Conservation (phyloP, 192 early-diverging fungal genomes). For the Umbelopsis sp. region DNA sequence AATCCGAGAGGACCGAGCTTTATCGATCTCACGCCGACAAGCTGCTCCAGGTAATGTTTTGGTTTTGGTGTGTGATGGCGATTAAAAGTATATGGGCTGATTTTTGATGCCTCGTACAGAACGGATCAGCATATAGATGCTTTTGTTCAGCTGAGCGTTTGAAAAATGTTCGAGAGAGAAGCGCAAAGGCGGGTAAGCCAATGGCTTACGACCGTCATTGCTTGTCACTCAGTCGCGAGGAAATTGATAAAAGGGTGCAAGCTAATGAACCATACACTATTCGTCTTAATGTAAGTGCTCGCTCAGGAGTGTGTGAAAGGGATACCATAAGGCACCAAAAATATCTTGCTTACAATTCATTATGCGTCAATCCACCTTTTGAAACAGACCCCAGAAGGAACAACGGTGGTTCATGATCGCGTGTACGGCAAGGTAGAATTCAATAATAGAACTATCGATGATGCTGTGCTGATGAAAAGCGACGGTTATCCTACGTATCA, state of each 20-base stretch:
- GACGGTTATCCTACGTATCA: conserved; percentile 95
- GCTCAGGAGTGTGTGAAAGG: not conserved
- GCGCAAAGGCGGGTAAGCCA: conserved; percentile 54
- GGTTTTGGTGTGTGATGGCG: not conserved
- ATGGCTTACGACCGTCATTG: conserved; percentile 85
- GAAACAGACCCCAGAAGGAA: conserved; percentile 52
- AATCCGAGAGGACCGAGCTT: conserved; percentile 72
- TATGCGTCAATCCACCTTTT: not conserved
- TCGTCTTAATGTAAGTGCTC: conserved; percentile 63
- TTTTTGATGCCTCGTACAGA: conserved; percentile 17
- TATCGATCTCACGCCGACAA: conserved; percentile 69
- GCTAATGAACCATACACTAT: conserved; percentile 63
- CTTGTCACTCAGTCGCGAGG: conserved; percentile 60
- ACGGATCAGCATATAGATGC: conserved; percentile 84
- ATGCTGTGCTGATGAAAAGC: conserved; percentile 88
- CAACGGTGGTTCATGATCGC: conserved; percentile 63
- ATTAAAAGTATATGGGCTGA: not conserved
- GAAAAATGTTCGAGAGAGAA: conserved; percentile 52
- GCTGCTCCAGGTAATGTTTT: conserved; percentile 55
- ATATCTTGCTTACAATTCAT: no score
- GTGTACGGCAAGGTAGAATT: conserved; percentile 79
- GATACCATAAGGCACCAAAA: no score
- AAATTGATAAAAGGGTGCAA: conserved; percentile 64
- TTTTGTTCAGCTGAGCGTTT: conserved; percentile 81
- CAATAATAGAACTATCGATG: conserved; percentile 77